phyloP scores from a whole-genome alignment of 306 rosid species.

The Neltuma alba region DNA sequence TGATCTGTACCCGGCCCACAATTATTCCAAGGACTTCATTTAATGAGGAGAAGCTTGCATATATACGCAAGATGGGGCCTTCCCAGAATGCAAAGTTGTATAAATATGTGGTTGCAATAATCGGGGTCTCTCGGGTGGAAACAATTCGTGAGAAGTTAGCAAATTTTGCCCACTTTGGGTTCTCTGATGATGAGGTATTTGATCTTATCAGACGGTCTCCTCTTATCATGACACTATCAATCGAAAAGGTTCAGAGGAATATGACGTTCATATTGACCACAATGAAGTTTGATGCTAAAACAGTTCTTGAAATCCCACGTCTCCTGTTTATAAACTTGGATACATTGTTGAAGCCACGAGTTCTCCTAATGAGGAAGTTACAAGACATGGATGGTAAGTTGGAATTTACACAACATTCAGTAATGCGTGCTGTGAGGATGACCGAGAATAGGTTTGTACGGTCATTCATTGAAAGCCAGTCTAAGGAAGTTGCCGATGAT shows the following conservation, averaged over 20 bases:
- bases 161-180: slow-evolving; percentile 63
- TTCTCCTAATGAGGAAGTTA: slow-evolving; percentile 55
- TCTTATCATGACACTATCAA: slow-evolving; percentile 58
- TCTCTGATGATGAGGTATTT: slow-evolving; percentile 69
- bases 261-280: slow-evolving; percentile 76
- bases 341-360: slow-evolving; percentile 67
- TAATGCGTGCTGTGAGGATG: slow-evolving; percentile 67
- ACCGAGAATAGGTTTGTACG: slow-evolving; percentile 62
- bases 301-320: slow-evolving; percentile 52
- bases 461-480: slow-evolving; percentile 49
- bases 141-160: slow-evolving; percentile 64
- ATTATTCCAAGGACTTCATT: slow-evolving; percentile 67
- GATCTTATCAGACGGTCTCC: slow-evolving; percentile 57
- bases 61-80: slow-evolving; percentile 52
- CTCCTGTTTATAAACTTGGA: slow-evolving; percentile 66
- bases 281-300: slow-evolving; percentile 69
- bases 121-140: slow-evolving; percentile 70
- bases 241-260: slow-evolving; percentile 85
- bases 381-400: slow-evolving; percentile 53
- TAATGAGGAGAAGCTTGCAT: slow-evolving; percentile 68
- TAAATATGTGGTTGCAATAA: slow-evolving; percentile 70
- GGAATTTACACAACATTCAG: slow-evolving; percentile 29
- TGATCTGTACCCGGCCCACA: slow-evolving; percentile 67
- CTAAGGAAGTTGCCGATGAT: slow-evolving; percentile 57
- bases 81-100: slow-evolving; percentile 59